A percentile compares a stretch with the other conserved stretches of the same genome.
These are phyloP conservation scores for Fusarium albosuccineum DNA, from an alignment of 2,329 filamentous ascomycete species.

Conservation along the genomic window DNA sequence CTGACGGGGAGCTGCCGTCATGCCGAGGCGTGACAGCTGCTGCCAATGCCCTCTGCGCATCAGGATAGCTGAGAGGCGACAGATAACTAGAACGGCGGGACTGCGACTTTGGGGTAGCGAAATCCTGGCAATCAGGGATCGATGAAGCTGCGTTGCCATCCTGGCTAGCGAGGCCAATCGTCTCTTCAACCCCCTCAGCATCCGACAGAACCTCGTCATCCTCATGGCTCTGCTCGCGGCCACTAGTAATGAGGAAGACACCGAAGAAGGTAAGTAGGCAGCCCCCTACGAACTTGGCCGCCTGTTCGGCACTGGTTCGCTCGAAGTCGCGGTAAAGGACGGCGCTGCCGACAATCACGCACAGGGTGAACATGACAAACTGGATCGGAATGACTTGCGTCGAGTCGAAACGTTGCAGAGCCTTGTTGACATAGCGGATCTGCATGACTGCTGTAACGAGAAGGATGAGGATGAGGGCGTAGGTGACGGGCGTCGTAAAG, in stretches of 20 bases:
- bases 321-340: conserved; percentile 96
- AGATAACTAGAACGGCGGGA: conserved; percentile 64
- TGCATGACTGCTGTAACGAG: conserved; percentile 92
- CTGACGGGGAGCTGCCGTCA: conserved; percentile 53
- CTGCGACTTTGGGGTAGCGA: conserved; percentile 43
- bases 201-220: conserved; percentile 67
- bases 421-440: conserved; percentile 93
- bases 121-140: conserved; percentile 36
- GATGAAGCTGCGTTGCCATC: conserved; percentile 43
- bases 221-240: conserved; percentile 71
- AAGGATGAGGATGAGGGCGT: conserved; percentile 83
- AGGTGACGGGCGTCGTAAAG: conserved; percentile 92
- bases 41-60: conserved; percentile 51
- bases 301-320: conserved; percentile 78
- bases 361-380: conserved; percentile 96
- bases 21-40: conserved; percentile 49
- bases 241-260: conserved; percentile 97
- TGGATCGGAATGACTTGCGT: conserved; percentile 98
- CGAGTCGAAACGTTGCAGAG: conserved; percentile 91
- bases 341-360: conserved; percentile 93
- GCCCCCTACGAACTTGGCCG: conserved; percentile 87
- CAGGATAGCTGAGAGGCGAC: conserved; percentile 61
- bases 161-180: conserved; percentile 70
- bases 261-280: conserved; percentile 94
- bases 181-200: conserved; percentile 72